Evolutionary conservation across 192 early-diverging fungal genomes (phyloP), one percentile per base, ranked within the genome.

Genomic region (Gryganskiella cystojenkinii): DNA sequence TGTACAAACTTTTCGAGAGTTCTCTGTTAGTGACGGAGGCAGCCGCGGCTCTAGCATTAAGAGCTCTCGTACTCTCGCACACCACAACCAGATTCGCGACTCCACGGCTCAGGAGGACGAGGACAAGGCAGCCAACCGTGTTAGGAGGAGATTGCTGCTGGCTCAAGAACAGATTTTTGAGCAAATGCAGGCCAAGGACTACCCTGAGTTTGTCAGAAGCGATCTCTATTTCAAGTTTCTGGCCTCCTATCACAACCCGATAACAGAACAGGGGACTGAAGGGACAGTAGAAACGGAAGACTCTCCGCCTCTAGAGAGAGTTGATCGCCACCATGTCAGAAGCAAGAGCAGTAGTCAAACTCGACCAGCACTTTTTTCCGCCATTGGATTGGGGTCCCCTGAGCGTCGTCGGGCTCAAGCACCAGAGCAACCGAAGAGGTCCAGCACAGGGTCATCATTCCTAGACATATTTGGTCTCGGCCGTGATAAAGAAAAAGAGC

Each of bases 161-260:
- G 88, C 88, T 30, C 92, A 93, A 64, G 70, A 75, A 8, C 83
- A 91, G 10, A 84, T 94, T 13, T 92, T 90, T 63, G 57, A 76
- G 52, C 81, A 87, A 43, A 89, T 95, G 86, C 80, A 87, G 54
- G 54, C 47, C 15, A 80, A 83, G 4, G 84, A 90, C 43, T 92
- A 87, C 61, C 82, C 84, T 5, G 68, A 84, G 30, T 94, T 94
- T 61, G 71, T 87, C 62, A 79, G 82, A 19, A 87, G 82, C 46
- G 84, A 88, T 24, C 68, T 92, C 2, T 94, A 91, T 51, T 84
- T 88, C 63, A 82, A 89, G 35, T 86, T 90, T 42, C 64, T 94
- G 40, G 82, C 81, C 2, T 82, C 85, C 20, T 86, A 88, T 25
- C 84, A 86, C 11, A 83, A 70, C 15, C 66, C 80, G n/a, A 57